Conservation (phyloP, 495 filamentous ascomycete species). For the Penicillium turbatum region DNA sequence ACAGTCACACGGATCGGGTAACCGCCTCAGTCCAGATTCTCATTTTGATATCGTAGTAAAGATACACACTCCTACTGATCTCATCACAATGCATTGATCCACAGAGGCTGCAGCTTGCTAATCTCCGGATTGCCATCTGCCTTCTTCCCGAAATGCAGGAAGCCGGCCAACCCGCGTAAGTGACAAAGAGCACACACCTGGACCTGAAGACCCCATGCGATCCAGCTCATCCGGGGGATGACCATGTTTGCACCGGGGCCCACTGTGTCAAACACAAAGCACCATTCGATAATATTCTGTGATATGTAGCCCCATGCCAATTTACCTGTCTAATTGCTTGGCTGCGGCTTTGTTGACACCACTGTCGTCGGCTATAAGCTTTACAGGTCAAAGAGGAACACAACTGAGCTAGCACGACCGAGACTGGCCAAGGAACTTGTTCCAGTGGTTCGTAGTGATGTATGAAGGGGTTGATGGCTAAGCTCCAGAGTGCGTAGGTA, state of each 20-base stretch:
- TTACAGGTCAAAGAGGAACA: slow-evolving; percentile 46
- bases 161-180: slow-evolving; percentile 37
- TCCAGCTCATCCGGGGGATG: slow-evolving; percentile 30
- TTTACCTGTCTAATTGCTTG: slow-evolving; percentile 19
- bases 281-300: slow-evolving; percentile 31
- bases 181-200: slow-evolving; percentile 21
- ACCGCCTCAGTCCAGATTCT: slow-evolving; percentile 26
- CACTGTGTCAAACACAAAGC: slow-evolving; percentile 47
- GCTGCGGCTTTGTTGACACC: no score
- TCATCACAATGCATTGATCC: slow-evolving; percentile 44
- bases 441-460: no score
- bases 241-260: slow-evolving; percentile 41
- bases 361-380: slow-evolving; percentile 18
- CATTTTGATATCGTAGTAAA: slow-evolving; percentile 46
- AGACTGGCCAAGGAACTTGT: no score
- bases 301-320: no score
- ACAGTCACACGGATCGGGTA: slow-evolving; percentile 47
- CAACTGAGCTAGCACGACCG: slow-evolving; percentile 30
- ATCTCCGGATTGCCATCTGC: slow-evolving; percentile 27
- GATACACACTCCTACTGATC: slow-evolving; percentile 34
- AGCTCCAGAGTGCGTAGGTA: no score
- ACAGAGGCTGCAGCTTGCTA: slow-evolving; percentile 33
- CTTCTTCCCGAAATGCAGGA: slow-evolving; percentile 42
- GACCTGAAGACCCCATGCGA: slow-evolving; percentile 47
- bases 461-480: no score